Percentiles rank a stretch among this genome's conserved stretches.
Evolutionary conservation across 495 filamentous ascomycete species (phyloP).

Genomic region (Aspergillus olivimuriae): DNA sequence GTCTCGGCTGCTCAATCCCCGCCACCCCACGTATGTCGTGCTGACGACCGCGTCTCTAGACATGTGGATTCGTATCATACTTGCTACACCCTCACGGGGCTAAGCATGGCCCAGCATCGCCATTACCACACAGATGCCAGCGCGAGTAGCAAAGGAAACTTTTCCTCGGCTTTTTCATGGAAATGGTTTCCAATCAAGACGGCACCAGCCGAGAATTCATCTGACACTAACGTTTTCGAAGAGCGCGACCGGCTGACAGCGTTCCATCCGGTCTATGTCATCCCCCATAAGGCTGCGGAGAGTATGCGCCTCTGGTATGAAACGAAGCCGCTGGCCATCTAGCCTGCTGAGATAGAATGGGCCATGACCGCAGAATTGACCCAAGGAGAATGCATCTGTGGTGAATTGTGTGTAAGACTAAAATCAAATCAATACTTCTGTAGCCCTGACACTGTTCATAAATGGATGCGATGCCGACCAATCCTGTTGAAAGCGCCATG

Average conservation of each 20-base stretch:
- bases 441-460: too few relatives aligned
- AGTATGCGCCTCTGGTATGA: constrained; percentile 58
- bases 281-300: constrained; percentile 65
- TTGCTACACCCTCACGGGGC: constrained; percentile 80
- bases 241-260: constrained; percentile 40
- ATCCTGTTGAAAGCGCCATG: too few relatives aligned
- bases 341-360: too few relatives aligned
- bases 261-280: constrained; percentile 80
- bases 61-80: constrained; percentile 84
- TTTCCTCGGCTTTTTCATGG: constrained; percentile 62
- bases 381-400: too few relatives aligned
- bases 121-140: constrained; percentile 54
- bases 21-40: too few relatives aligned
- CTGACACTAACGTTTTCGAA: constrained; percentile 39
- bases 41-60: constrained; percentile 36
- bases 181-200: constrained; percentile 42
- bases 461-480: too few relatives aligned
- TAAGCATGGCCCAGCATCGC: constrained; percentile 73
- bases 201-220: constrained; percentile 43
- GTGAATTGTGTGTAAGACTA: too few relatives aligned
- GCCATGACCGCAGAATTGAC: too few relatives aligned
- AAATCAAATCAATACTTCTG: too few relatives aligned
- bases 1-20: too few relatives aligned
- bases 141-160: constrained; percentile 22
- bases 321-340: constrained; percentile 22